Evolutionary conservation across 2,329 filamentous ascomycete species (phyloP).

Genomic region (Elsinoe necatrix): DNA sequence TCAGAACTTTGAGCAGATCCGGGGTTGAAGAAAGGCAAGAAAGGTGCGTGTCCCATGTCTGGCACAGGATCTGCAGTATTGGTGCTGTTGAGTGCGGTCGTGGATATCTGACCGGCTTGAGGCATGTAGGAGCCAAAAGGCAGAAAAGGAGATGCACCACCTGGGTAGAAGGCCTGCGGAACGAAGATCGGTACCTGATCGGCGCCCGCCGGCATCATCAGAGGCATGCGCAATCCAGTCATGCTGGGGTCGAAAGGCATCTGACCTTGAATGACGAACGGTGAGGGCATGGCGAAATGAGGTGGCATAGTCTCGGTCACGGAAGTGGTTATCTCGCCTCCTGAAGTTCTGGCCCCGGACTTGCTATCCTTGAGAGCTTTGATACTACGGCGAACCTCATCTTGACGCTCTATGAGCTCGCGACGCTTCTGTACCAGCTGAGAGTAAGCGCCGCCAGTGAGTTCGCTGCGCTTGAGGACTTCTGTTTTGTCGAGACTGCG

Average conservation of each 20-base stretch:
- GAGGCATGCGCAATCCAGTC: not conserved
- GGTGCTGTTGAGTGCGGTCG: not conserved
- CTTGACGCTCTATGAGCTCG: conserved; percentile 27
- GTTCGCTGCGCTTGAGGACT: conserved; percentile 28
- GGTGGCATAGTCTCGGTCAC: not conserved
- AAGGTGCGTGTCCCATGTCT: not conserved
- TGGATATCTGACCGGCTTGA: not conserved
- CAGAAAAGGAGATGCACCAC: not conserved
- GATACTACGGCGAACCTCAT: conserved; percentile 29
- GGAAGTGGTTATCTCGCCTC: not conserved
- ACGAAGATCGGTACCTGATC: not conserved
- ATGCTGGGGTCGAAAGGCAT: not conserved
- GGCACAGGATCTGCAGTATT: not conserved
- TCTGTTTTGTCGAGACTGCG: conserved; percentile 32
- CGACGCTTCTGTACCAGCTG: conserved; percentile 28
- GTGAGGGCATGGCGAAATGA: conserved; percentile 14
- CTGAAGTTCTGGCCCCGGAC: not conserved
- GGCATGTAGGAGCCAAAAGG: conserved; percentile 1
- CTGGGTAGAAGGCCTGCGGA: conserved; percentile 1
- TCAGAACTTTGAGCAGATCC: not conserved
- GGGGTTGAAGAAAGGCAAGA: not conserved
- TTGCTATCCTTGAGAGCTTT: conserved; percentile 26
- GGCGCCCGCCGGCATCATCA: conserved; percentile 6
- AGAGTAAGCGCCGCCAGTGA: conserved; percentile 26
- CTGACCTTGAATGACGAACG: not conserved